Evolutionary conservation across 495 filamentous ascomycete genomes (phyloP), one percentile per base, ranked within the genome.

Genomic region (Penicillium egyptiacum): DNA sequence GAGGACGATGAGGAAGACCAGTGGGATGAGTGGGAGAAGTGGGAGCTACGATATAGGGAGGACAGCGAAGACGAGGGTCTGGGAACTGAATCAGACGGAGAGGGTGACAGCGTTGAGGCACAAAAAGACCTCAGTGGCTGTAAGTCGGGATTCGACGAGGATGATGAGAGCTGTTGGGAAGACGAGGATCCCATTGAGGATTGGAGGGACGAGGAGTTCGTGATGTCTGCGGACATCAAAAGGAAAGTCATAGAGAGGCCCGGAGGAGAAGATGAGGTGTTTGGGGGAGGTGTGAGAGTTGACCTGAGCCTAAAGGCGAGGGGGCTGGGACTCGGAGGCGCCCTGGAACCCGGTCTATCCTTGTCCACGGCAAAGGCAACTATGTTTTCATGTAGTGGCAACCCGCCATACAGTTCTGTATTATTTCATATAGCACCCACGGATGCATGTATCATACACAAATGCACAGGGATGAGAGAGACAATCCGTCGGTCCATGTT

Each of bases 1-100:
- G 23, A 37, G 17, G 55, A 57, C 40, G 55, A 51, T 7, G 55
- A 57, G n/a, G 25, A 51, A 11, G 54, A 49, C 23, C 35, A 56
- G 26, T 51, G 26, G 26, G 43, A 48, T 28, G 14, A 46, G 30
- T 19, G 45, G 25, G 43, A 26, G 17, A 47, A 47, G 16, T 30
- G 14, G 44, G 44, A 46, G 14, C 26, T 53, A 23, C 19, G 22
- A 35, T 41, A 35, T 8, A 30, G 12, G 19, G 48, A 39, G 31
- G 31, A 37, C 3, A 31, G 26, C n/a, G 45, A 48, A 1, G 45
- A 48, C 1, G 45, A 30, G 9, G 14, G 11, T 28, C 14, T 26
- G 43, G n/a, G 10, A 16, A 31, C 26, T 5, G n/a, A 48, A 30
- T 9, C 3, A 1, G 45, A 31, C 6, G 26, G 11, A 14, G 35